These are phyloP conservation scores for Solanum verrucosum DNA, from an alignment of 257 asterid genomes.

Conservation along the genomic window DNA sequence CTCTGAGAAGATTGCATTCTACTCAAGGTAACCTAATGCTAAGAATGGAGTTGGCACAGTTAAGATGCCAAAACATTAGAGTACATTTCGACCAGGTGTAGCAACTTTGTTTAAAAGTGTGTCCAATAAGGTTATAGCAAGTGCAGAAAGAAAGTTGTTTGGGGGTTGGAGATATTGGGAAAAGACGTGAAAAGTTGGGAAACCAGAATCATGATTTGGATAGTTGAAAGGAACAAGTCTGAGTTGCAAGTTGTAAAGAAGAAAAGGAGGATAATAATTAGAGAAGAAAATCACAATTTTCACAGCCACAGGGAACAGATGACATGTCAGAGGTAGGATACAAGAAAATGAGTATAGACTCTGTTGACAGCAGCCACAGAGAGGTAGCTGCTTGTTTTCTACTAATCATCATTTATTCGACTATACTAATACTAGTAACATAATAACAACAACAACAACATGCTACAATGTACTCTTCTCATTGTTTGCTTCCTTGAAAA, in stretches of 20 bases:
- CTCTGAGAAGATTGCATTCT: background rate
- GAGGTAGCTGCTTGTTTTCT: background rate
- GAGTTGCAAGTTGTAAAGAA: constrained; percentile 18
- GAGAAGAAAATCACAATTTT: background rate
- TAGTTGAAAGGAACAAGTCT: constrained; percentile 24
- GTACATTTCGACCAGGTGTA: background rate
- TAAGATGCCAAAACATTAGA: background rate
- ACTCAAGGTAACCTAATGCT: background rate
- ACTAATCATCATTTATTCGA: constrained; percentile 2
- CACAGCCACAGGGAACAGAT: background rate
- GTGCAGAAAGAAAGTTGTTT: background rate
- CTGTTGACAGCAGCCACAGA: background rate
- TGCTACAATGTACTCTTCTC: background rate
- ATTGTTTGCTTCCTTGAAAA: background rate
- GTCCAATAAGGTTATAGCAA: background rate
- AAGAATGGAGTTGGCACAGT: background rate
- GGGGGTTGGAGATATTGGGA: background rate
- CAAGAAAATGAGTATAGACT: background rate
- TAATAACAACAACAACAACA: background rate
- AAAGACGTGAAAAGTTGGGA: background rate
- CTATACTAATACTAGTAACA: background rate
- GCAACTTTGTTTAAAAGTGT: background rate
- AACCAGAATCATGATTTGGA: constrained; percentile 8
- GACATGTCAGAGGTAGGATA: background rate
- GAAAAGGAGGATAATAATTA: background rate